Base-by-base conservation (phyloP, 106 monocot species). In the Dactylorhiza incarnata region DNA sequence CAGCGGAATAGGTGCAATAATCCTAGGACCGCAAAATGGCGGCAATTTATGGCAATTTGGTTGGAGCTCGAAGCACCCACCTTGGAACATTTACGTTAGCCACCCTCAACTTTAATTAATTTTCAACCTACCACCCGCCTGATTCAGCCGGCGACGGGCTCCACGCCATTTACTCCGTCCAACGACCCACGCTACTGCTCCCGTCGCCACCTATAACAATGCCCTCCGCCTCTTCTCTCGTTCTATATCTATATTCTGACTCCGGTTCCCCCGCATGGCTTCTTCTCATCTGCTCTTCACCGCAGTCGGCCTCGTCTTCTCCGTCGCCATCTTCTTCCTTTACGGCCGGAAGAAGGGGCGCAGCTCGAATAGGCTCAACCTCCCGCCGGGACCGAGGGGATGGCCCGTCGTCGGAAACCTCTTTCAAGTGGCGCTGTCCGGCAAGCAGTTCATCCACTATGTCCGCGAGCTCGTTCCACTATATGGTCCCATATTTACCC, bases 361-460 rank as follows among this genome's bases (percentile, higher is more conserved):
- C 45, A 47, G 4, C 66, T 16, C 67, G 22, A 71, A 54, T 24
- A 7, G 65, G 2, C 88, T 85, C 51, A 73, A 74, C 5, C 90
- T 92, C 58, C 95, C 92, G 0, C 92, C 95, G 0, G 95, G 92
- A 3, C 95, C 95, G 0, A 77, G 84, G 0, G 90, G 95, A 12
- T 92, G 92, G 92, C 95, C 95, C 7, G 44, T 95, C 14, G 81
- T 95, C 49, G 95, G 95, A 47, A 95, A 95, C 74, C 90, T 95
- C 17, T 85, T 95, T 80, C 89, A 92, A 66, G 92, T 95, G 3
- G 89, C 88, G 12, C 75, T 83, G 72, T 83, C 87, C 44, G 85
- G 85, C 13, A 92, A 86, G 80, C 84, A 51, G 12, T 86, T 95
- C 88, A 92, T 95, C 44, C 92, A 92, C 88, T 85, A 86, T 85